These are phyloP conservation scores for Sporothrix pseudoabietina DNA, from an alignment of 2,329 filamentous ascomycete species.

Conservation along the genomic window DNA sequence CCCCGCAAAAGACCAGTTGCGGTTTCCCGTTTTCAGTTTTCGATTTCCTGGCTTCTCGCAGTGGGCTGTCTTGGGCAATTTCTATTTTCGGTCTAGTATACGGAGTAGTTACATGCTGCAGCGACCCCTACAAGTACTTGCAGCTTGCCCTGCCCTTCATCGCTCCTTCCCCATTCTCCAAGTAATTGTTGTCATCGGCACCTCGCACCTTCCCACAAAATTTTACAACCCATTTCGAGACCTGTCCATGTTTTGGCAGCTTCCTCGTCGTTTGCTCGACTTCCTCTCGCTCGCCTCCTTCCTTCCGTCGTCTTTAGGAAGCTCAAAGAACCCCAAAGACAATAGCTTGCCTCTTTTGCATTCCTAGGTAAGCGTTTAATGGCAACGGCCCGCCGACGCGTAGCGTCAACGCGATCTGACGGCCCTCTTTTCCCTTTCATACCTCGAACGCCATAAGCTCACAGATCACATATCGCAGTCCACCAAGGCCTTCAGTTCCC, in stretches of 20 bases:
- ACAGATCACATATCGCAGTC: not conserved
- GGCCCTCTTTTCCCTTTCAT: not conserved
- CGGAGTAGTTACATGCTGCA: not conserved
- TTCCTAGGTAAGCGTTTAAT: not conserved
- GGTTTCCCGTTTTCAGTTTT: not conserved
- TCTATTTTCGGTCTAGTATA: not conserved
- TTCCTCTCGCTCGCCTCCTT: not conserved
- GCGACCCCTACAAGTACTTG: not conserved
- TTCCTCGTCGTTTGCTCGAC: not conserved
- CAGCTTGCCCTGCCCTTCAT: conserved; percentile 1
- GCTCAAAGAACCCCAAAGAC: not conserved
- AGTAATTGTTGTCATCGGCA: not conserved
- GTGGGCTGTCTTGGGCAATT: not conserved
- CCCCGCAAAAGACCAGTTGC: not conserved
- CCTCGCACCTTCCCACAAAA: not conserved
- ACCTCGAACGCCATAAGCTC: not conserved
- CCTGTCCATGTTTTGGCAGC: not conserved
- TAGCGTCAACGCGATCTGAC: not conserved
- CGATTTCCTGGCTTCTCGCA: not conserved
- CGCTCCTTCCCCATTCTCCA: not conserved
- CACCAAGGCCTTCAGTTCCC: not conserved
- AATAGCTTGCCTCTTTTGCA: not conserved
- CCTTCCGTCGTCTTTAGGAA: not conserved
- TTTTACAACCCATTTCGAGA: not conserved
- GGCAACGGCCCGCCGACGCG: not conserved